Evolutionary conservation across 2,329 filamentous ascomycete genomes (phyloP).

Genomic region (Monascus ruber): DNA sequence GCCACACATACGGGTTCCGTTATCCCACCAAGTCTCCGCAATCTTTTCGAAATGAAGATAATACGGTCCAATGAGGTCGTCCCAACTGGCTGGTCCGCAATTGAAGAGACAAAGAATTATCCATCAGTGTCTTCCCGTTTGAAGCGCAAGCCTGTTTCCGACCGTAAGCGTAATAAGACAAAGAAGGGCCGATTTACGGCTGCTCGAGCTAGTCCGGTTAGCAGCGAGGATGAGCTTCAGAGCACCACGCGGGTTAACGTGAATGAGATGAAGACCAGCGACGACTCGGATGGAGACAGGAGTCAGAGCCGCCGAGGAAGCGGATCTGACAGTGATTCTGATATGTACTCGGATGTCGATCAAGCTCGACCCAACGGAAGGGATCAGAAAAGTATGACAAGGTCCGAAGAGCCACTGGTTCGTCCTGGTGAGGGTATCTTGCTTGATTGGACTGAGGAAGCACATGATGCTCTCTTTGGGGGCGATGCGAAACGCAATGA

Average conservation of each 20-base stretch:
- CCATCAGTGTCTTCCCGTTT: constrained; percentile 43
- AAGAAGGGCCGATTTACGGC: constrained; percentile 3
- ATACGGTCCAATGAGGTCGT: constrained; percentile 48
- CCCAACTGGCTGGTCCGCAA: constrained; percentile 57
- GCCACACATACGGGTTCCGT: too few relatives aligned
- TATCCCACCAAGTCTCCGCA: constrained; percentile 53
- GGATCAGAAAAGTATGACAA: constrained; percentile 3
- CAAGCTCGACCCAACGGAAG: constrained; percentile 4
- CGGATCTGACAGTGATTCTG: constrained; percentile 21
- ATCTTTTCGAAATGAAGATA: constrained; percentile 67
- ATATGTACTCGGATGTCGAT: constrained; percentile 11
- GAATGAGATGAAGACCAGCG: constrained; percentile 4
- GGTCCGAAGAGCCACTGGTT: constrained; percentile 47
- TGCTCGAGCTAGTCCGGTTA: constrained; percentile 14
- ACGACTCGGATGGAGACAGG: constrained; percentile 10
- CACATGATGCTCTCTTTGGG: constrained; percentile 59
- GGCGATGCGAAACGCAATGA: constrained; percentile 32
- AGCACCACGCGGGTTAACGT: constrained; percentile 8
- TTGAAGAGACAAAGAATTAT: constrained; percentile 49
- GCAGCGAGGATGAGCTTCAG: constrained; percentile 21
- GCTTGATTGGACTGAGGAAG: constrained; percentile 68
- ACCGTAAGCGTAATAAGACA: constrained; percentile 6
- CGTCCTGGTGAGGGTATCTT: constrained; percentile 74
- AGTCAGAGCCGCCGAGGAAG: constrained; percentile 12
- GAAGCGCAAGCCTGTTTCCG: constrained; percentile 12